Base-by-base conservation (phyloP, 257 asterid genomes). In the Perilla frutescens region DNA sequence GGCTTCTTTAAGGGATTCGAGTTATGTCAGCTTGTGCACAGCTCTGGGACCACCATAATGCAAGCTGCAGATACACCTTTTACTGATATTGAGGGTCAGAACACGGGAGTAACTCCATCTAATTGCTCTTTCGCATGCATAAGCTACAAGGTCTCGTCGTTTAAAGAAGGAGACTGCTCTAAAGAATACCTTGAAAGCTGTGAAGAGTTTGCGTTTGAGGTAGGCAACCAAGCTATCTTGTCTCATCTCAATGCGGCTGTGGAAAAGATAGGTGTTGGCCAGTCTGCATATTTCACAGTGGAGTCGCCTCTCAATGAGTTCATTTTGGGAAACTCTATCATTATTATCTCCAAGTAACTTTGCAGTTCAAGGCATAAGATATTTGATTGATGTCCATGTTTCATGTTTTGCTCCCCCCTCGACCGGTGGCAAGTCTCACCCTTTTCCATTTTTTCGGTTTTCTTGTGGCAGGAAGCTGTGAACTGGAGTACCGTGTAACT, bases 131-230 rank as follows among this genome's bases (percentile, higher is more conserved):
- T 91, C 74, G 90, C 83, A 60, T 84, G 87, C 76, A 70, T 90
- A 68, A 75, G 89, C 79, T 94, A 88, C 77, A 82, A 80, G 48
- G 88, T 88, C 62, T 81, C 84, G 44, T 86, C 88, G 84, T 81
- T 82, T 57, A 53, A 77, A 3, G 85, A 79, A 76, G 86, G 80
- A 49, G 90, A 84, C 32, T 14, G 66, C 62, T 26, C 60, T 70
- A 94, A 87, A 84, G 92, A 88, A 73, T 83, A 71, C 75, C 82
- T 94, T 37, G 99, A 94, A 86, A 85, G 97, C 83, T 83, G 82
- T 70, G 93, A 91, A 67, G 92, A 86, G 61, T 94, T 91, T 77
- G 99, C 91, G 75, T 94, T 94, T 78, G 99, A 91, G 87, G 82
- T 90, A 10, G 97, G 99, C 58, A 88, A 80, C 67, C 96, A 89